Evolutionary conservation across 2,329 filamentous ascomycete species (phyloP), one percentile per base, ranked within the genome.

Genomic region (Colletotrichum cuscutae): DNA sequence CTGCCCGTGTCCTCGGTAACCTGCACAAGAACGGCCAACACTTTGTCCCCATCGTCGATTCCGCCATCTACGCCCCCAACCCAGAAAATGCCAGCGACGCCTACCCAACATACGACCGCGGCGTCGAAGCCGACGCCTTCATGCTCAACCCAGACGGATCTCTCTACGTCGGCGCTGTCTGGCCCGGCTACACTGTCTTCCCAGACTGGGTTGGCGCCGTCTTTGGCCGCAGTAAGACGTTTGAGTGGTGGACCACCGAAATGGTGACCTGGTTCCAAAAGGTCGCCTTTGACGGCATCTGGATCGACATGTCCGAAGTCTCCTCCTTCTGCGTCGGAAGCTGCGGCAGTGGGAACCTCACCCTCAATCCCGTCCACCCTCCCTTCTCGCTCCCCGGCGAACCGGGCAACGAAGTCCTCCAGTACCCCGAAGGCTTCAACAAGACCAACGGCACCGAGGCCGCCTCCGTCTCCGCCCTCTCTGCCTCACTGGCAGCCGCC

Each of bases 31-130:
- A 90, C 66, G 84, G 90, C 4, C 91, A 93, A 77, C 89, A 92
- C n/a, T 92, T 93, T 68, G 87, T 94, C 1, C 86, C 94, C 22
- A 95, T 95, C 82, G 90, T 95, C 13, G 94, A 96, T 77, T 89
- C 91, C 2, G 90, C 90, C 13, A 84, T 89, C 61, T 95, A 95
- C 78, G 89, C 90, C 30, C 93, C 93, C 0, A 92, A 94, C 76
- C 91, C 92, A 0, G 83, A 89, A n/a, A 93, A 95, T 77, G 84
- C 85, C 1, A 89, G 69, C 22, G 71, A 73, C 37, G 86, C 86
- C 57, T 93, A 91, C 78, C 83, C 85, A 1, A 83, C 89, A 0
- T 95, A 90, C 80, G 84, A 91, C 64, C 86, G 89, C 19, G 93
- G 93, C 0, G 81, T 89, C 1, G 86, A 89, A 6, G 82, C 88